phyloP scores from a whole-genome alignment of 768 basidiomycete species.

The Leccinum pellstonianum region DNA sequence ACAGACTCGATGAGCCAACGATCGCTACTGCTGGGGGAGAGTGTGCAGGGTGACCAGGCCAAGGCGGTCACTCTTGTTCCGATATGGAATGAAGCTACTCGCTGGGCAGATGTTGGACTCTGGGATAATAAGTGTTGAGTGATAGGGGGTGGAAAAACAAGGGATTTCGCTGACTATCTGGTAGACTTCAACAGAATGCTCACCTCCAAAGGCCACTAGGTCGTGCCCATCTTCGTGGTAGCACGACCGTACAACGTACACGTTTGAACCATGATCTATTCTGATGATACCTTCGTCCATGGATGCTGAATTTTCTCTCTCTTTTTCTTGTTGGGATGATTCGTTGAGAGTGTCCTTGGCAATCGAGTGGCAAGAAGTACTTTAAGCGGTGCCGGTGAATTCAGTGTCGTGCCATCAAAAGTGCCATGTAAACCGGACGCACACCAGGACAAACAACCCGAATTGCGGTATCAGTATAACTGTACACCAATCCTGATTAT shows the following conservation, averaged over 20 bases:
- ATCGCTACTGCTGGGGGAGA: conserved; percentile 63
- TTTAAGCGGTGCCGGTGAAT: too few species aligned
- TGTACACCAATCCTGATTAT: conserved; percentile 1
- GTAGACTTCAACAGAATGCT: conserved; percentile 69
- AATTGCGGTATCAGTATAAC: conserved; percentile 4
- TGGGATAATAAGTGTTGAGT: conserved; percentile 23
- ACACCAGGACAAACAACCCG: background rate
- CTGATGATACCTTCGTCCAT: conserved; percentile 52
- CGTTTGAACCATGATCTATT: conserved; percentile 56
- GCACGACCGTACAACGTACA: conserved; percentile 63
- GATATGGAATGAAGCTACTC: conserved; percentile 70
- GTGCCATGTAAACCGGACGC: background rate
- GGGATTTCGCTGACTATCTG: conserved; percentile 49
- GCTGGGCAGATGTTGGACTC: conserved; percentile 44
- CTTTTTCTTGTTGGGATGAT: background rate
- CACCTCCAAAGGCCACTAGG: conserved; percentile 71
- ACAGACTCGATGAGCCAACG: conserved; percentile 73
- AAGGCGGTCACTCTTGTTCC: conserved; percentile 70
- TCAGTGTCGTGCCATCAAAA: background rate
- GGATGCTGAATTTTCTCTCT: background rate
- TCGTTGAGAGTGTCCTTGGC: background rate
- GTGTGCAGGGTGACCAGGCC: conserved; percentile 72
- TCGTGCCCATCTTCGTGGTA: conserved; percentile 61
- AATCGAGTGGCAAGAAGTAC: background rate
- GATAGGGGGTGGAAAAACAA: conserved; percentile 3